These are phyloP conservation scores for Ophiocordyceps polyrhachis-furcata DNA, from an alignment of 2,329 filamentous ascomycete genomes.

Conservation along the genomic window DNA sequence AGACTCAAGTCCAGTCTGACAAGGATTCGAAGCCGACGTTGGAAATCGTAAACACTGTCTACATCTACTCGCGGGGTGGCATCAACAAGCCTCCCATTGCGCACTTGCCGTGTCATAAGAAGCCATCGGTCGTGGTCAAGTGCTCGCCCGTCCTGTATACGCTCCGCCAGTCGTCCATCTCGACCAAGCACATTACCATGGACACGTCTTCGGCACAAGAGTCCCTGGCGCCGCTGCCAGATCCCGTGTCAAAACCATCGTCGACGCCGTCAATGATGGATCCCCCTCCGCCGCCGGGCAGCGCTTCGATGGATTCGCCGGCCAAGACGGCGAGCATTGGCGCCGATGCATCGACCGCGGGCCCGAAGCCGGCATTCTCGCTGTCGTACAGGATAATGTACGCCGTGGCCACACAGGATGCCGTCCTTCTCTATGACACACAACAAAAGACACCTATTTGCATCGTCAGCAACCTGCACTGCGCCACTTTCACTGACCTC, in stretches of 20 bases:
- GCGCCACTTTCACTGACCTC: slow-evolving; percentile 90
- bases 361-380: slow-evolving; percentile 55
- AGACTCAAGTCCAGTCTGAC: slow-evolving; percentile 49
- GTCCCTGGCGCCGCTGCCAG: slow-evolving; percentile 64
- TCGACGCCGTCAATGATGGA: slow-evolving; percentile 54
- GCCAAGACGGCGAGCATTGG: slow-evolving; percentile 29
- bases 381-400: slow-evolving; percentile 90
- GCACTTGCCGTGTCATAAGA: slow-evolving; percentile 92
- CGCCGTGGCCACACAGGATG: slow-evolving; percentile 91
- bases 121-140: slow-evolving; percentile 86
- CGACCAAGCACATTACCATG: slow-evolving; percentile 79
- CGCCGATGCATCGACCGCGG: slow-evolving; percentile 29
- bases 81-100: slow-evolving; percentile 94
- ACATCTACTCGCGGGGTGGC: slow-evolving; percentile 90
- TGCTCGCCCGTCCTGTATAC: slow-evolving; percentile 86
- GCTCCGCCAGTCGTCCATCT: slow-evolving; percentile 45
- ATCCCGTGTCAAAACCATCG: slow-evolving; percentile 51
- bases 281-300: slow-evolving; percentile 49
- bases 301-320: slow-evolving; percentile 30
- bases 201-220: slow-evolving; percentile 84
- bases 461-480: slow-evolving; percentile 91
- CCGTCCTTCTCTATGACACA: slow-evolving; percentile 87
- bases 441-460: slow-evolving; percentile 89
- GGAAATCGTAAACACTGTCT: slow-evolving; percentile 91
- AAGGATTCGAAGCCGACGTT: slow-evolving; percentile 57